Evolutionary conservation across 352 stramenopile genomes (phyloP), one percentile per base, ranked within the genome.

Genomic region (Lagenidium sp.): DNA sequence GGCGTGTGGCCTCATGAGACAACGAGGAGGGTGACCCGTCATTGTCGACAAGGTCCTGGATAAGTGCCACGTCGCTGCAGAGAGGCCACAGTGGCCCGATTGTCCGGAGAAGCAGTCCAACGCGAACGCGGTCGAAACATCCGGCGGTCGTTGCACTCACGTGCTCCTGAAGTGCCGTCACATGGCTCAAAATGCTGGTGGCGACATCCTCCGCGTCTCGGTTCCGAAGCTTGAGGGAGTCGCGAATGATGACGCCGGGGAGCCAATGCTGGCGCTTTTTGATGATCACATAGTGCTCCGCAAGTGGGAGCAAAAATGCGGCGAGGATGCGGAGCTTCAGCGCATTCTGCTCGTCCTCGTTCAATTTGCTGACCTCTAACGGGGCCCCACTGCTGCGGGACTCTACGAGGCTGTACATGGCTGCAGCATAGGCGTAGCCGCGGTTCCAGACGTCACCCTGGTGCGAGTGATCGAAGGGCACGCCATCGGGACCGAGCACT

Each of bases 141-240:
- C 28, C 13, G 1, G 58, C 31, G 1, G 20, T 32, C n/a, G 36
- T 7, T 8, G 36, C 37, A 7, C 47, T 53, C n/a, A 51, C 39
- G n/a, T 62, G 57, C 6, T 47, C 30, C 8, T 36, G 8, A 19
- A 85, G 46, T 4, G 54, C 53, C 20, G 16, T 42, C 11, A 76
- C 55, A 18, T 81, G 51, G 16, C 55, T 54, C 13, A 86, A 48
- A 5, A 82, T 57, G 6, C 63, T 55, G 26, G 73, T 75, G 24
- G 62, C 69, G 30, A 89, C 74, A 44, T 84, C 68, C 36, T 83
- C 80, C 6, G 71, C 70, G 29, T 86, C 68, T 8, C 69, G 67
- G 24, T 66, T 82, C 7, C 63, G 57, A 6, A 82, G 56, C 60
- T 89, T 89, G 29, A 89, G 67, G 2, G 54, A 64, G 21, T 89